These are phyloP conservation scores for Calocybe gangraenosa DNA, from an alignment of 768 basidiomycete species.

Conservation along the genomic window DNA sequence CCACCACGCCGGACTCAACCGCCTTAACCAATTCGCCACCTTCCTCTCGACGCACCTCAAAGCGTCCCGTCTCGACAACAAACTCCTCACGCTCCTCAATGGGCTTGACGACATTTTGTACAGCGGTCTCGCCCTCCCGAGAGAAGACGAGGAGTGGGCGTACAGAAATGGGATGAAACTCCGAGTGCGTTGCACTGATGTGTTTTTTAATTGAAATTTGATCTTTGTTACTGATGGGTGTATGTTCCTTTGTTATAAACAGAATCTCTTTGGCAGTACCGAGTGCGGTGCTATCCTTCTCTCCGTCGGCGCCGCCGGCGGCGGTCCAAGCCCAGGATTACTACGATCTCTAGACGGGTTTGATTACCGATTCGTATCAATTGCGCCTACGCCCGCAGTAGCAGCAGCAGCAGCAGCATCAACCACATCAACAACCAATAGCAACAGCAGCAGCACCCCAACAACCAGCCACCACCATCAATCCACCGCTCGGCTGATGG, in stretches of 20 bases:
- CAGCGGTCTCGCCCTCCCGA: conserved; percentile 58
- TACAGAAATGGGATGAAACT: conserved; percentile 59
- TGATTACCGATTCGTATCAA: conserved; percentile 64
- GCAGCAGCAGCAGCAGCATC: no score
- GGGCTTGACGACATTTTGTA: conserved; percentile 62
- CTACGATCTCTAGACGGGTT: conserved; percentile 59
- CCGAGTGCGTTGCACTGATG: conserved; percentile 38
- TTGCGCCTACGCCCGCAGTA: conserved; percentile 33
- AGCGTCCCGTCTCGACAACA: conserved; percentile 39
- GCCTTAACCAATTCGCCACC: conserved; percentile 69
- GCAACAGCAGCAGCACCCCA: no score
- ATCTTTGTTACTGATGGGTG: neutral
- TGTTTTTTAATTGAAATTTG: conserved; percentile 20
- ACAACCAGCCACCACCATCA: conserved; percentile 26
- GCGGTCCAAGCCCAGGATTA: conserved; percentile 36
- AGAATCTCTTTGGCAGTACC: conserved; percentile 82
- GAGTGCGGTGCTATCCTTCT: conserved; percentile 74
- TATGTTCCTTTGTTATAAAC: conserved; percentile 9
- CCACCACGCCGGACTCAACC: conserved; percentile 60
- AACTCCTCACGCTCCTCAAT: conserved; percentile 52
- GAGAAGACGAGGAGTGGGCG: conserved; percentile 75
- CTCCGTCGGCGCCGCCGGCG: conserved; percentile 50
- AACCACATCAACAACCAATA: no score
- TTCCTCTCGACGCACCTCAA: conserved; percentile 61
- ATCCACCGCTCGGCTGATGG: conserved; percentile 46